Evolutionary conservation across 805 yeast genomes (phyloP), one percentile per base, ranked within the genome.

Genomic region (Zygoascus flipseniorum): DNA sequence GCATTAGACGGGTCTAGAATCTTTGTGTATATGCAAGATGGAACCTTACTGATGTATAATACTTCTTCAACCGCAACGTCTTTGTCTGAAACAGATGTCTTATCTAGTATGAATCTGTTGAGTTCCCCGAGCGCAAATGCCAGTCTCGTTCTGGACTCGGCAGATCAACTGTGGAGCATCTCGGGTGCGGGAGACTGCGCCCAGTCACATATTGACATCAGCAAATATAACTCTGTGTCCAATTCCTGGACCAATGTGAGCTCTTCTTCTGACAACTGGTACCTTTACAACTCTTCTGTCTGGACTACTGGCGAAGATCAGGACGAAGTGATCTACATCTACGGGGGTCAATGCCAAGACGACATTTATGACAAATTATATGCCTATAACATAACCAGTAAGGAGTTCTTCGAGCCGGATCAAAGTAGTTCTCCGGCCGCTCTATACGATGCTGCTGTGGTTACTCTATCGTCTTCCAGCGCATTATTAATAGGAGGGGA

Each of bases 401-500:
- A 46, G 16, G 28, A 48, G 20, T 66, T 65, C 48, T 43, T 31
- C 14, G 18, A 23, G 2, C 56, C 56, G 8, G 41, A 55, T 16
- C 37, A 43, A 14, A 39, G 53, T 31, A 59, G 55, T 48, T 56
- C 59, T 11, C 69, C 70, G 1, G 54, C 62, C 8, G 61, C 61
- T 16, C 57, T 67, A 20, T 49, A 55, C 32, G 59, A 59, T 14
- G 65, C 69, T 1, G 52, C 67, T 1, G 58, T 56, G 10, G 53
- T 59, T 13, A 49, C 58, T 5, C 50, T 61, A 18, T 52, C 52
- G 13, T 28, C 42, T 18, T 39, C 49, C 18, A 45, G 61, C 2
- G 47, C 62, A 56, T 65, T 82, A 37, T 64, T 86, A 2, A 69
- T 86, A 43, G 95, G 93, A 0, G 95, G 95, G 2, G 72, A 72